These are phyloP conservation scores for Dryadomyces sulphureus DNA, from an alignment of 2,329 filamentous ascomycete genomes.

Conservation along the genomic window DNA sequence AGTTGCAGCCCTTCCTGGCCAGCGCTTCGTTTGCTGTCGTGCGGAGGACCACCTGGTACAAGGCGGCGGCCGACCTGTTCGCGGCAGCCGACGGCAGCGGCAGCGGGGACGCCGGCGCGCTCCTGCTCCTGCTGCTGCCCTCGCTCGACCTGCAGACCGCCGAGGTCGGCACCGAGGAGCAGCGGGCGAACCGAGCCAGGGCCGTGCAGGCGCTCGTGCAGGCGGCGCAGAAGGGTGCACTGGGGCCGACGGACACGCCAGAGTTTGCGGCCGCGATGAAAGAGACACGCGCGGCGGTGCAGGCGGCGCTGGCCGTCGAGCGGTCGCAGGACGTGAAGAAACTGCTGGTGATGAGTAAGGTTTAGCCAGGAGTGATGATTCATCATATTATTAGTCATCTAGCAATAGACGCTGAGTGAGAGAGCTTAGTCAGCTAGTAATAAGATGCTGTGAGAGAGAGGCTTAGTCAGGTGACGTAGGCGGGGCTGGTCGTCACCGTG, in stretches of 20 bases:
- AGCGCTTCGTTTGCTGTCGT: slow-evolving; percentile 24
- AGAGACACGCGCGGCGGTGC: slow-evolving; percentile 34
- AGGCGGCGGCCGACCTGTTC: slow-evolving; percentile 31
- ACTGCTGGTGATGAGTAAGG: too few species aligned
- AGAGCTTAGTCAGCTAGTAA: background rate
- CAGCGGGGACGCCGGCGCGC: background rate
- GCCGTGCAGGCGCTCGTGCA: slow-evolving; percentile 27
- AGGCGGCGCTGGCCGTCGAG: slow-evolving; percentile 18
- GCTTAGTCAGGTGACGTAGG: background rate
- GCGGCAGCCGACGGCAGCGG: slow-evolving; percentile 18
- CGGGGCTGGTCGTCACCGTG: slow-evolving; percentile 5
- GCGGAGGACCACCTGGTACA: slow-evolving; percentile 38
- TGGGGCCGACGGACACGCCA: slow-evolving; percentile 18
- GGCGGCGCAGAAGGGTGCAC: slow-evolving; percentile 26
- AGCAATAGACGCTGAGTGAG: background rate
- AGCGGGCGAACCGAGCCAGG: slow-evolving; percentile 31
- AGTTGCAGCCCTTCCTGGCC: slow-evolving; percentile 25
- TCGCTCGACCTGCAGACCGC: slow-evolving; percentile 31
- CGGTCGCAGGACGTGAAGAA: slow-evolving; percentile 19
- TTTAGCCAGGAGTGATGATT: too few species aligned
- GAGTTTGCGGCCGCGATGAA: slow-evolving; percentile 1
- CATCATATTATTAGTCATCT: background rate
- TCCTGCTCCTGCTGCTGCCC: slow-evolving; percentile 24
- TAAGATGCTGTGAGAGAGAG: background rate
- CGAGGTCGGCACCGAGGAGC: slow-evolving; percentile 34